Evolutionary conservation across 2,329 filamentous ascomycete genomes (phyloP).

Genomic region (Pseudogymnoascus sp.): DNA sequence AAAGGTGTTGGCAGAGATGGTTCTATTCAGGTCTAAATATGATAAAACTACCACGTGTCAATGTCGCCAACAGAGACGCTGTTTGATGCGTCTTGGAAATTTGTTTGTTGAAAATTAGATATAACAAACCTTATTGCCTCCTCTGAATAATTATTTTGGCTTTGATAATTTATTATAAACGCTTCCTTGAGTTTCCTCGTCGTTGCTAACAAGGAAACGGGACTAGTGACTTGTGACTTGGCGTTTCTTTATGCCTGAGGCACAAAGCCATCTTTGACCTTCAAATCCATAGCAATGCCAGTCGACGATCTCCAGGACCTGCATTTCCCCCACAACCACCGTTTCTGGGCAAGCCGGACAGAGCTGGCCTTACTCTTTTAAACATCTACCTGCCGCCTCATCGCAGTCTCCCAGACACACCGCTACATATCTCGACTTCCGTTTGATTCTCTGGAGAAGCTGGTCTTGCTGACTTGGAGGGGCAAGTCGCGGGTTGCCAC

Average conservation of each 20-base stretch:
- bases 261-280: slow-evolving; percentile 7
- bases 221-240: not conserved
- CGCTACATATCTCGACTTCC: not conserved
- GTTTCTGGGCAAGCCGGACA: slow-evolving; percentile 6
- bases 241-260: not conserved
- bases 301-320: slow-evolving; percentile 9
- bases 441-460: slow-evolving; percentile 2
- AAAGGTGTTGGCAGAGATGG: not conserved
- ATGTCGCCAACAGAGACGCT: not conserved
- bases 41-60: slow-evolving; percentile 2
- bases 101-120: not conserved
- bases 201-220: not conserved
- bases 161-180: not conserved
- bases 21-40: not conserved
- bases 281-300: slow-evolving; percentile 9
- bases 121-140: not conserved
- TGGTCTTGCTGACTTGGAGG: slow-evolving; percentile 8
- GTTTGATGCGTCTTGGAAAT: not conserved
- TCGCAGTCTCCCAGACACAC: not conserved
- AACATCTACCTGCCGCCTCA: not conserved
- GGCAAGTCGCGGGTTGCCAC: slow-evolving; percentile 9
- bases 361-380: not conserved
- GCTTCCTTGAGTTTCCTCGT: not conserved
- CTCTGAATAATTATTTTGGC: not conserved
- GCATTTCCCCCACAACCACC: slow-evolving; percentile 9